phyloP scores from a whole-genome alignment of 164 flowering plant species.

The Hamamelis virginiana region DNA sequence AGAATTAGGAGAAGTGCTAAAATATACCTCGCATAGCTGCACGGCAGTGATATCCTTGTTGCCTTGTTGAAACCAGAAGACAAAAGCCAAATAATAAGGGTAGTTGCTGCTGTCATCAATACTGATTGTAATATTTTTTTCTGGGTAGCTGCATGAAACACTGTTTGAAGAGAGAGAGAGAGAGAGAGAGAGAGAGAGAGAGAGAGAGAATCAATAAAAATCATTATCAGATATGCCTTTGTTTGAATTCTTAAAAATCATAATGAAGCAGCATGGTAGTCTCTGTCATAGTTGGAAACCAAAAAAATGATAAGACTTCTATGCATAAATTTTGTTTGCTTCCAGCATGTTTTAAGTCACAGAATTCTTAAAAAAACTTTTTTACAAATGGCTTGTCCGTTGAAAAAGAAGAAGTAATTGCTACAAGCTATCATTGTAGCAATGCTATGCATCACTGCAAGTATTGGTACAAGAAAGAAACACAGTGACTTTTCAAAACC shows the following conservation, averaged over 20 bases:
- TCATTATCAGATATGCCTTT: too few relatives aligned
- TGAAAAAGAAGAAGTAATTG: too few relatives aligned
- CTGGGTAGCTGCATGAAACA: constrained; percentile 81
- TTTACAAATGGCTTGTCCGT: too few relatives aligned
- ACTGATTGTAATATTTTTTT: constrained; percentile 66
- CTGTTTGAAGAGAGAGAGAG: constrained; percentile 30
- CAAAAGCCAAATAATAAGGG: constrained; percentile 77
- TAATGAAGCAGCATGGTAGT: neutral
- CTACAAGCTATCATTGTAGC: too few relatives aligned
- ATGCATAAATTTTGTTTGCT: too few relatives aligned
- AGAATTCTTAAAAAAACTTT: too few relatives aligned
- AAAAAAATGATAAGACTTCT: too few relatives aligned
- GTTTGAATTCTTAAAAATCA: neutral
- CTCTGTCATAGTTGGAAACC: too few relatives aligned
- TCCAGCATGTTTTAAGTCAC: too few relatives aligned
- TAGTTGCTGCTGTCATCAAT: constrained; percentile 69
- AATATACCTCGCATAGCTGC: constrained; percentile 75
- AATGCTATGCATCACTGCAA: too few relatives aligned
- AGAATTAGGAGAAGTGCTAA: neutral
- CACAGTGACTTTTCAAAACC: too few relatives aligned
- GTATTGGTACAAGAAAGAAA: too few relatives aligned
- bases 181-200: constrained; percentile 5
- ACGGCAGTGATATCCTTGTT: constrained; percentile 72
- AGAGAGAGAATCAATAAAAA: neutral
- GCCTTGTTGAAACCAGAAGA: constrained; percentile 78